Percentiles rank a stretch among this genome's conserved stretches.
Evolutionary conservation across 352 stramenopile genomes (phyloP).

Genomic region (Pseudoperonospora humuli): DNA sequence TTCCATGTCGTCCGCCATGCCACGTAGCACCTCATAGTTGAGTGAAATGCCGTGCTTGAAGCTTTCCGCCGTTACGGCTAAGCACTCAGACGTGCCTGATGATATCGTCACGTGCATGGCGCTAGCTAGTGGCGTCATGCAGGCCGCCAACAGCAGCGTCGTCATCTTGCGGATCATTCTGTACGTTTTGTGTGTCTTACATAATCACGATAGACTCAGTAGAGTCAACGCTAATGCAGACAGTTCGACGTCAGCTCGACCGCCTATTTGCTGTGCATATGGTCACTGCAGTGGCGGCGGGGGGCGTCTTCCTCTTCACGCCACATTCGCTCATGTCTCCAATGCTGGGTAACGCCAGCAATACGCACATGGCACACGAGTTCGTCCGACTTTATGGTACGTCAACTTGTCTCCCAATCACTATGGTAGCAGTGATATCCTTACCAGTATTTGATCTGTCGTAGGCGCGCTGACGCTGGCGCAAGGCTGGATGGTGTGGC

Average conservation of each 20-base stretch:
- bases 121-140: background rate
- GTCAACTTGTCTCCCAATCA: background rate
- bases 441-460: too few species aligned
- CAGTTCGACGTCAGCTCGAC: constrained; percentile 70
- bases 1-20: constrained; percentile 62
- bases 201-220: background rate
- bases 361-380: constrained; percentile 81
- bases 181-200: background rate
- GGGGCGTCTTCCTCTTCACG: constrained; percentile 62
- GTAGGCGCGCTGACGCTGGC: constrained; percentile 70
- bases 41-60: constrained; percentile 83
- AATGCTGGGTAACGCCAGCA: constrained; percentile 62
- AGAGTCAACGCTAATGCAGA: constrained; percentile 27
- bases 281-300: constrained; percentile 53
- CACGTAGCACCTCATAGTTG: constrained; percentile 76
- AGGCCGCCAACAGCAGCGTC: constrained; percentile 11
- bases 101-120: constrained; percentile 50
- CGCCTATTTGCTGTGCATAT: constrained; percentile 74
- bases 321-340: constrained; percentile 76
- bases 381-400: constrained; percentile 82
- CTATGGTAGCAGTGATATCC: too few species aligned
- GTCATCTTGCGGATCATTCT: constrained; percentile 3
- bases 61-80: constrained; percentile 55
- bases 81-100: constrained; percentile 47
- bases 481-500: constrained; percentile 83